A percentile compares a stretch with the other conserved stretches of the same genome.
phyloP scores from a whole-genome alignment of 352 stramenopile species.

The Phytophthora palmivora region DNA sequence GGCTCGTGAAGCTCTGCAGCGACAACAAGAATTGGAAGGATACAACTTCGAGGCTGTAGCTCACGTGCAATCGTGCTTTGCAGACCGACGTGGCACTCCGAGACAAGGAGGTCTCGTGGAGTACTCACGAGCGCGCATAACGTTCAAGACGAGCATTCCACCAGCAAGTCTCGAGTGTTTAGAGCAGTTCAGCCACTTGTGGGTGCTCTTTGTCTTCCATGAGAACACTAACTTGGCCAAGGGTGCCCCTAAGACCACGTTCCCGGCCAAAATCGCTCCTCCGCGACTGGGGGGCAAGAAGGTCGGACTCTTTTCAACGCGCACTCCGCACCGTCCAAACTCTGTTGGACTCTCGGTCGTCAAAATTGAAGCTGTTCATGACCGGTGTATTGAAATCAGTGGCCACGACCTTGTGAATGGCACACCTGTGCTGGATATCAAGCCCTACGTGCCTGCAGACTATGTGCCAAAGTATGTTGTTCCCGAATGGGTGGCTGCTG shows the following conservation, averaged over 20 bases:
- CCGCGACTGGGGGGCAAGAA: slow-evolving; percentile 80
- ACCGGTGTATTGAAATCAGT: slow-evolving; percentile 88
- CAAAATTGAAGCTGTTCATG: slow-evolving; percentile 89
- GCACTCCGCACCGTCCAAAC: slow-evolving; percentile 97
- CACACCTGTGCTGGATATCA: slow-evolving; percentile 98
- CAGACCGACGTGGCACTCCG: slow-evolving; percentile 85
- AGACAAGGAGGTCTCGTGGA: slow-evolving; percentile 82
- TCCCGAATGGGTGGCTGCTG: slow-evolving; percentile 74
- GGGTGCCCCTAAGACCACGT: slow-evolving; percentile 60
- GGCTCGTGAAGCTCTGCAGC: slow-evolving; percentile 68
- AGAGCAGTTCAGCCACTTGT: slow-evolving; percentile 89
- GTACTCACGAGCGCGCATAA: slow-evolving; percentile 68
- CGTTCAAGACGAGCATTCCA: slow-evolving; percentile 79
- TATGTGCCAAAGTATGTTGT: slow-evolving; percentile 62
- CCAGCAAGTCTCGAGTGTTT: slow-evolving; percentile 79
- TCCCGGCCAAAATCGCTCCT: slow-evolving; percentile 83
- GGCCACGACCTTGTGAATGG: slow-evolving; percentile 96
- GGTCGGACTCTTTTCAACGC: slow-evolving; percentile 96
- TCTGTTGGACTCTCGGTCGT: slow-evolving; percentile 93
- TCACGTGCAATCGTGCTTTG: slow-evolving; percentile 86
- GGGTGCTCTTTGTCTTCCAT: slow-evolving; percentile 93
- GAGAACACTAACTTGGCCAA: slow-evolving; percentile 90
- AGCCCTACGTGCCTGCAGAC: slow-evolving; percentile 96
- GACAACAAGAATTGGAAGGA: slow-evolving; percentile 59
- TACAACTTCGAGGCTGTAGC: slow-evolving; percentile 81